Percentiles rank a stretch among this genome's conserved stretches.
Conservation (phyloP, 2,329 filamentous ascomycete species). For the Alternaria burnsii region DNA sequence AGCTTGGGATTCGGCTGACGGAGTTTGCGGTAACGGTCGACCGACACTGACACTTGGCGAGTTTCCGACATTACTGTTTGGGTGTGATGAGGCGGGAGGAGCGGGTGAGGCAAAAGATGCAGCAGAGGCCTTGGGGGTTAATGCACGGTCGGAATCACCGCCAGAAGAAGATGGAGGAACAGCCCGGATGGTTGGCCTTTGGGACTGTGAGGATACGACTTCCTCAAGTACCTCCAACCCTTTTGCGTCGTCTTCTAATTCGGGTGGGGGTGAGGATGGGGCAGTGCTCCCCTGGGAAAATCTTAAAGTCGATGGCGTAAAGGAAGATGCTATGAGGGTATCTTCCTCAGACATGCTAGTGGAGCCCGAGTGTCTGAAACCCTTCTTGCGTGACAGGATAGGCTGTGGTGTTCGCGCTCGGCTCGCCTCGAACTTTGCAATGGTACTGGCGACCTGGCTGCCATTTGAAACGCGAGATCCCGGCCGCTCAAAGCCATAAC, state of each 20-base stretch:
- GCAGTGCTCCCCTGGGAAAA: slow-evolving; percentile 52
- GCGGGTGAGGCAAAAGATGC: slow-evolving; percentile 46
- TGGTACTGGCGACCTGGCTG: slow-evolving; percentile 48
- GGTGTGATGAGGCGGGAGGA: slow-evolving; percentile 34
- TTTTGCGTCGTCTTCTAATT: slow-evolving; percentile 41
- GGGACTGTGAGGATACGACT: slow-evolving; percentile 32
- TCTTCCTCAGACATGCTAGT: slow-evolving; percentile 52
- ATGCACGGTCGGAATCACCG: slow-evolving; percentile 45
- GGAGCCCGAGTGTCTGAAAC: slow-evolving; percentile 48
- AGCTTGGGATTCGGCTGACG: slow-evolving; percentile 41
- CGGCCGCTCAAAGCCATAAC: slow-evolving; percentile 51
- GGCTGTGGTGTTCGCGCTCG: slow-evolving; percentile 44
- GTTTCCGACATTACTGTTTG: slow-evolving; percentile 39
- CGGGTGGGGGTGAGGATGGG: slow-evolving; percentile 47
- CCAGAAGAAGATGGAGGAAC: slow-evolving; percentile 50
- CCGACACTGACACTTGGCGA: slow-evolving; percentile 39
- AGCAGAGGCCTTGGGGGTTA: slow-evolving; percentile 48
- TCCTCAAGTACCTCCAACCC: slow-evolving; percentile 48
- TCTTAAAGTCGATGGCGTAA: slow-evolving; percentile 49
- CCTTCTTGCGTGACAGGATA: slow-evolving; percentile 46
- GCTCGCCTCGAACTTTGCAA: slow-evolving; percentile 49
- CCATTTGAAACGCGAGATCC: slow-evolving; percentile 52
- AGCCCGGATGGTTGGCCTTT: slow-evolving; percentile 48
- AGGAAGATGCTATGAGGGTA: slow-evolving; percentile 48
- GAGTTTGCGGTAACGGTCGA: slow-evolving; percentile 33